These are phyloP conservation scores for Auriscalpium microsporum DNA, from an alignment of 768 basidiomycete species.

Conservation along the genomic window DNA sequence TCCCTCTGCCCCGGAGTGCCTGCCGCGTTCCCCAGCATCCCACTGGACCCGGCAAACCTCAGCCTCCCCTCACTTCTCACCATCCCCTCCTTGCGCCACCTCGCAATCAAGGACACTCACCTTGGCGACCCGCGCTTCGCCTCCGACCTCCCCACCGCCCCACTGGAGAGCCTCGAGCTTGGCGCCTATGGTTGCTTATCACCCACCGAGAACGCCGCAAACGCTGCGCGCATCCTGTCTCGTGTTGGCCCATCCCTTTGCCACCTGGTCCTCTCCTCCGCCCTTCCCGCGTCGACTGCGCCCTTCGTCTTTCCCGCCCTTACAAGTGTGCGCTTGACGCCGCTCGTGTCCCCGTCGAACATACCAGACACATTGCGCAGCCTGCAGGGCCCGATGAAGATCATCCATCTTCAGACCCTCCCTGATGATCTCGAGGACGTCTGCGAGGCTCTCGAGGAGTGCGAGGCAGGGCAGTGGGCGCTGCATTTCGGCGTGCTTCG, in stretches of 20 bases:
- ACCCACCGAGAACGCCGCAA: conserved; percentile 8
- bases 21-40: neutral
- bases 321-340: conserved; percentile 10
- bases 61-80: conserved; percentile 6
- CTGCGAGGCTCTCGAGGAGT: neutral
- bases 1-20: neutral
- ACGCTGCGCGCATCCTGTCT: conserved; percentile 6
- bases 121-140: conserved; percentile 12
- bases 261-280: conserved; percentile 3
- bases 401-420: conserved; percentile 12
- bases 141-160: neutral
- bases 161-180: conserved; percentile 10
- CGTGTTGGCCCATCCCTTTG: conserved; percentile 4
- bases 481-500: conserved; percentile 10
- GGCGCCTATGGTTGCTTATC: conserved; percentile 9
- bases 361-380: conserved; percentile 7
- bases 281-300: neutral
- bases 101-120: conserved; percentile 9
- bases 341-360: conserved; percentile 9
- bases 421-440: conserved; percentile 14
- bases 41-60: neutral
- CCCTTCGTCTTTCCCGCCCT: conserved; percentile 5
- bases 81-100: conserved; percentile 8
- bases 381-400: conserved; percentile 3
- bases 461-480: conserved; percentile 3